Evolutionary conservation across 768 basidiomycete genomes (phyloP), one percentile per base, ranked within the genome.

Genomic region (Gloeopeniophorella convolvens): DNA sequence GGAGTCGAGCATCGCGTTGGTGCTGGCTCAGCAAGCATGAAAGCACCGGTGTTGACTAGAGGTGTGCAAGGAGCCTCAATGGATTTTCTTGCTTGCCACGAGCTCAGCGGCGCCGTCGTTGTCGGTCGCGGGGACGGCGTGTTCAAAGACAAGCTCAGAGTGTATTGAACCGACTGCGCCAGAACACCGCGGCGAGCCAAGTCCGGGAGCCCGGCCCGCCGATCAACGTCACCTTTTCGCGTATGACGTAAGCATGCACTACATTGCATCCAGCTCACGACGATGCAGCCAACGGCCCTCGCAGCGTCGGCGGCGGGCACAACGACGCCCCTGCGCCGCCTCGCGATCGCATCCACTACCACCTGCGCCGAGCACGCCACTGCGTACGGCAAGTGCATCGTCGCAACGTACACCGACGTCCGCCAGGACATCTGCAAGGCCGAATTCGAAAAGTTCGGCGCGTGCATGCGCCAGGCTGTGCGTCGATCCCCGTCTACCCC

Each of bases 311-410:
- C 67, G 36, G 57, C 59, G 27, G 43, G n/a, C n/a, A n/a, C 60
- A 32, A 60, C 67, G 33, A 71, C 68, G 9, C 83, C 84, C 21
- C 62, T 90, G 34, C 72, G 77, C 54, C 75, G 79, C 21, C 68
- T 90, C 20, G 88, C 86, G n/a, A 56, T 78, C 16, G 80, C 84
- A 57, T 76, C 86, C 3, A 88, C 85, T 2, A 73, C 75, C 3
- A 87, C 85, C 13, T 89, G 88, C 59, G 70, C 84, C 8, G 54
- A 72, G 6, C 78, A 92, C 62, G 92, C 93, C 23, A 66, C 79
- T 3, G 72, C 68, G 5, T 99, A 99, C 64, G 95, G 91, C 20
- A 85, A 85, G 71, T 99, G 95, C 67, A 82, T 98, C 39, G 71
- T 85, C 24, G 77, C 80, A 1, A 78, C 78, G 4, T 95, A 96